phyloP scores from a whole-genome alignment of 2,329 filamentous ascomycete species.

The Proliferodiscus dingleyae region DNA sequence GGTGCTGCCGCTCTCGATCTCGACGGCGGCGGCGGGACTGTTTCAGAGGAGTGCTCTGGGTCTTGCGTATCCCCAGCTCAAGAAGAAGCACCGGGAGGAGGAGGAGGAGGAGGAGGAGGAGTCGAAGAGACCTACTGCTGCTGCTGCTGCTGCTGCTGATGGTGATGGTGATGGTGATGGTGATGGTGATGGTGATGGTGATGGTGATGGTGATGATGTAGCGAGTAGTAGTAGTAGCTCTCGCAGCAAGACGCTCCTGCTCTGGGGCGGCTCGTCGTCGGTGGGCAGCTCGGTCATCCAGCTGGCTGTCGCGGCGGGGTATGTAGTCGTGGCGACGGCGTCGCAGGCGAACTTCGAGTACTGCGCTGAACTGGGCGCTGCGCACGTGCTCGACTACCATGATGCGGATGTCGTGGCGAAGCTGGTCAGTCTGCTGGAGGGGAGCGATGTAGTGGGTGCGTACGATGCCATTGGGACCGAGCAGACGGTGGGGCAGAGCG shows the following conservation, averaged over 20 bases:
- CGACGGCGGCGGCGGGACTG: constrained; percentile 28
- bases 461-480: constrained; percentile 23
- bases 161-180: background rate
- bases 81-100: background rate
- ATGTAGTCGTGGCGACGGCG: constrained; percentile 35
- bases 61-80: no score
- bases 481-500: no score
- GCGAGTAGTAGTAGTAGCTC: background rate
- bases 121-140: background rate
- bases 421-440: constrained; percentile 29
- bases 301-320: constrained; percentile 30
- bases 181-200: background rate
- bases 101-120: background rate
- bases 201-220: background rate
- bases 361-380: background rate
- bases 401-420: constrained; percentile 1
- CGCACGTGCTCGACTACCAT: background rate
- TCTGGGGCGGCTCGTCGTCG: constrained; percentile 10
- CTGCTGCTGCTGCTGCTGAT: background rate
- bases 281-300: constrained; percentile 31
- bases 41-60: constrained; percentile 9
- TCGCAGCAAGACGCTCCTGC: constrained; percentile 32
- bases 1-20: constrained; percentile 29
- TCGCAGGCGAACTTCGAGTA: constrained; percentile 19
- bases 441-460: constrained; percentile 29